Evolutionary conservation across 2,329 filamentous ascomycete genomes (phyloP).

Genomic region (Cladosporium halotolerans): DNA sequence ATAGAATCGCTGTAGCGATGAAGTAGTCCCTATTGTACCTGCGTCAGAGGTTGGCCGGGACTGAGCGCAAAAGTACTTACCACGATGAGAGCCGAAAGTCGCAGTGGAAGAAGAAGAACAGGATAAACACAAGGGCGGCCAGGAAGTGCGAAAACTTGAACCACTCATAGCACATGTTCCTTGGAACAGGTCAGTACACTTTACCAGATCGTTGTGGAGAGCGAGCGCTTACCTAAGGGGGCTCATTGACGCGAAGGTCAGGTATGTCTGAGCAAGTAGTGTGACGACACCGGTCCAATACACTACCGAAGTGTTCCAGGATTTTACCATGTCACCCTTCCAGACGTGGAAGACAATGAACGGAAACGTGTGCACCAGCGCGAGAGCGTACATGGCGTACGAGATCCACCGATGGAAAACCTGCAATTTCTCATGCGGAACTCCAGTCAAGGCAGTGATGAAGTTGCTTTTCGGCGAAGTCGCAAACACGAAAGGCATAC

Average conservation of each 20-base stretch:
- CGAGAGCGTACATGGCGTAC: constrained; percentile 52
- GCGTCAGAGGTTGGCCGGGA: not conserved
- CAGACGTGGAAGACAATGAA: constrained; percentile 50
- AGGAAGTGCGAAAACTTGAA: constrained; percentile 55
- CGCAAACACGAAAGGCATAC: constrained; percentile 46
- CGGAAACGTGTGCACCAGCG: constrained; percentile 54
- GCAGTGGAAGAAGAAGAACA: constrained; percentile 58
- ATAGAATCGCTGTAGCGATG: constrained; percentile 50
- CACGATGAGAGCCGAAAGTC: constrained; percentile 50
- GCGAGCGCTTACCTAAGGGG: constrained; percentile 39
- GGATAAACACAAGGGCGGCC: constrained; percentile 47
- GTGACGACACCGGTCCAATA: constrained; percentile 54
- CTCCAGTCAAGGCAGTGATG: constrained; percentile 48
- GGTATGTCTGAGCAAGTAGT: constrained; percentile 47
- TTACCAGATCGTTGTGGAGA: not conserved
- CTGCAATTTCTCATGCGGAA: constrained; percentile 53
- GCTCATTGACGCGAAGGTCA: constrained; percentile 50
- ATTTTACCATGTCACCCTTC: constrained; percentile 43
- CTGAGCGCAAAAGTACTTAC: constrained; percentile 24
- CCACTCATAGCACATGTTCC: constrained; percentile 53
- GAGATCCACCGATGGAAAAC: constrained; percentile 51
- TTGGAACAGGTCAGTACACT: constrained; percentile 19
- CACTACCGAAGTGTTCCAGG: constrained; percentile 41
- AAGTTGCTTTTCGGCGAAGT: constrained; percentile 47
- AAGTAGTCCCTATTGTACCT: constrained; percentile 45